phyloP scores from a whole-genome alignment of 208 protist genomes.

The Leishmania mexicana region DNA sequence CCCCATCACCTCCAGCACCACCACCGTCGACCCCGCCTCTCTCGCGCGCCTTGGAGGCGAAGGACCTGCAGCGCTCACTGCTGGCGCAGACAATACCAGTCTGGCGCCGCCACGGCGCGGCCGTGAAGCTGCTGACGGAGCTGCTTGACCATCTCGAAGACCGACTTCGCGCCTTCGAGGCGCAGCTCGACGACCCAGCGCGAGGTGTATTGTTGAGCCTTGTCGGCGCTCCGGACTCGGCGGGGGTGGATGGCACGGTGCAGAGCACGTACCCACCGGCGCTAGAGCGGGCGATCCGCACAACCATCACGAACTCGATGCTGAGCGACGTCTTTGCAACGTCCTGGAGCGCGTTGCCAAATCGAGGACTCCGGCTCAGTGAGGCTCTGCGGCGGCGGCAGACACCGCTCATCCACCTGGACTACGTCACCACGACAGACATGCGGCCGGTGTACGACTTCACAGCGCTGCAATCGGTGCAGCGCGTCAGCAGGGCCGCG shows the following conservation, averaged over 20 bases:
- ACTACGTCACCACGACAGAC: conserved; percentile 58
- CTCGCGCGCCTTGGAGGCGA: conserved; percentile 15
- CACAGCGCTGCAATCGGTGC: conserved; percentile 19
- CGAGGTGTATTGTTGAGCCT: conserved; percentile 17
- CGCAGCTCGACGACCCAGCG: conserved; percentile 24
- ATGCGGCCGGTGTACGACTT: conserved; percentile 54
- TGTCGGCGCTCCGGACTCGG: conserved; percentile 38
- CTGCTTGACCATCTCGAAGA: conserved; percentile 33
- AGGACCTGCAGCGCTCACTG: conserved; percentile 34
- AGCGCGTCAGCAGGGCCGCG: background rate
- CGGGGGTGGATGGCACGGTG: conserved; percentile 58
- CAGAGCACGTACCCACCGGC: conserved; percentile 37
- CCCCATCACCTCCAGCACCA: background rate
- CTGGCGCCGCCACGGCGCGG: conserved; percentile 57
- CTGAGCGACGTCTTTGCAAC: conserved; percentile 57
- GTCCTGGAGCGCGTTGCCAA: conserved; percentile 22
- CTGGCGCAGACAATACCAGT: conserved; percentile 46
- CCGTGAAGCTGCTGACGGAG: conserved; percentile 32
- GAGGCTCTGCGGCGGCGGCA: conserved; percentile 53
- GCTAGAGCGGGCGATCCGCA: conserved; percentile 43
- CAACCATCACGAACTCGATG: conserved; percentile 54
- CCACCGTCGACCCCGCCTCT: conserved; percentile 16
- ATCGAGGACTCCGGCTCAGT: conserved; percentile 46
- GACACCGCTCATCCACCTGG: conserved; percentile 55
- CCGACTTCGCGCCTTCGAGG: conserved; percentile 37